phyloP scores from a whole-genome alignment of 805 yeast species.

The Lipomyces spencermartinsiae region DNA sequence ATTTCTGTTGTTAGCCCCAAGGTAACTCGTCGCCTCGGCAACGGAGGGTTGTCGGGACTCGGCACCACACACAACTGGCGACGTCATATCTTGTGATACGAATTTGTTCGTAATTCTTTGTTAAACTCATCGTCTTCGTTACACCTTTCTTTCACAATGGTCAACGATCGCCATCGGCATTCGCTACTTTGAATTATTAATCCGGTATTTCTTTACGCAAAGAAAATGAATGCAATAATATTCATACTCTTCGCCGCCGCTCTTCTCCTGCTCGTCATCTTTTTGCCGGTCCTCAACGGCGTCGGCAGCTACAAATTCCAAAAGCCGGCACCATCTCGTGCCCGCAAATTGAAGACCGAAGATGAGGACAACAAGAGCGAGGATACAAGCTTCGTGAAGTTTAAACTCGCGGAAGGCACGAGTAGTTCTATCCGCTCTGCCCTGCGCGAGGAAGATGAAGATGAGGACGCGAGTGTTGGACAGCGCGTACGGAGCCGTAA shows the following conservation, averaged over 20 bases:
- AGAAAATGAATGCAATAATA: constrained; percentile 15
- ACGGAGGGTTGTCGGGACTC: no score
- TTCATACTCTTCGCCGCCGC: constrained; percentile 14
- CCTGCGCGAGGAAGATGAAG: constrained; percentile 11
- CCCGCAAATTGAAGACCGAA: not conserved
- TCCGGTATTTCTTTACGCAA: not conserved
- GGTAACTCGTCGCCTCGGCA: no score
- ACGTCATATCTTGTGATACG: no score
- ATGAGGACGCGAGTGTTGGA: not conserved
- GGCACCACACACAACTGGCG: no score
- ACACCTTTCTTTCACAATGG: not conserved
- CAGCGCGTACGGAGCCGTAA: constrained; percentile 6
- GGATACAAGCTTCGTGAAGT: constrained; percentile 7
- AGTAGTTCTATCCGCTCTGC: constrained; percentile 10
- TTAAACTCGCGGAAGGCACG: constrained; percentile 13
- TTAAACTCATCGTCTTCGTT: no score
- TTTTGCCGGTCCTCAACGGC: constrained; percentile 27
- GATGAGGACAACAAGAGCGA: constrained; percentile 10
- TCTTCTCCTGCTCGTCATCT: constrained; percentile 17
- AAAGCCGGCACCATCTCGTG: constrained; percentile 6
- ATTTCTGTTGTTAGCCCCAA: no score
- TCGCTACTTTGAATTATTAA: not conserved
- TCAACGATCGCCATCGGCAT: not conserved
- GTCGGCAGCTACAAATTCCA: constrained; percentile 26
- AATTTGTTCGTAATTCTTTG: no score